Percentiles rank a stretch among this genome's conserved stretches.
Conservation (phyloP, 2,329 filamentous ascomycete genomes). For the Epichloe typhina region DNA sequence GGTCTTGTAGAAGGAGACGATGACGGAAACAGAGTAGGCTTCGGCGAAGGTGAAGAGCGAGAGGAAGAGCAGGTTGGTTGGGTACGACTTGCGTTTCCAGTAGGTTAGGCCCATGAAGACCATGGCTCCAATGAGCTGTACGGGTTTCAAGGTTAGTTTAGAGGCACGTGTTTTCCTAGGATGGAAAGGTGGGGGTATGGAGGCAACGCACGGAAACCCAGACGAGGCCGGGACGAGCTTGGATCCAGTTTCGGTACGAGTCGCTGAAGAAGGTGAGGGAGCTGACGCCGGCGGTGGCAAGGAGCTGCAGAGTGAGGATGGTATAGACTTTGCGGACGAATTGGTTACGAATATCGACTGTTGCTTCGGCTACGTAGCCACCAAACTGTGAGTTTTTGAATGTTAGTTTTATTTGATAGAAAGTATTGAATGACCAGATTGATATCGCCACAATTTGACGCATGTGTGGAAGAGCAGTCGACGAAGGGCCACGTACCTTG, state of each 20-base stretch:
- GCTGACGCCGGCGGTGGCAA: conserved; percentile 71
- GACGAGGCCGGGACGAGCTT: conserved; percentile 70
- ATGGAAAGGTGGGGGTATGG: neutral
- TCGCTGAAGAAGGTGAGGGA: conserved; percentile 73
- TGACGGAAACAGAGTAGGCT: conserved; percentile 84
- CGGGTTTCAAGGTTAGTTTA: neutral
- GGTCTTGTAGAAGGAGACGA: conserved; percentile 80
- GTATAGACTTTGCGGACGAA: conserved; percentile 97
- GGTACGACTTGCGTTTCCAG: conserved; percentile 94
- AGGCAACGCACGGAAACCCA: conserved; percentile 54
- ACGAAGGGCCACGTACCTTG: conserved; percentile 45
- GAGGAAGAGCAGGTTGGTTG: conserved; percentile 88
- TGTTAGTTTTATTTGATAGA: neutral
- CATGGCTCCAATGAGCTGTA: conserved; percentile 62
- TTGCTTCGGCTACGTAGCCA: conserved; percentile 83
- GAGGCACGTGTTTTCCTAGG: neutral
- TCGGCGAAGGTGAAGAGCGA: conserved; percentile 80
- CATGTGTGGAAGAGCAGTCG: neutral
- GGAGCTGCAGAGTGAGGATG: conserved; percentile 88
- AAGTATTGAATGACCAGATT: neutral
- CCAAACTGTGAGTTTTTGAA: conserved; percentile 50
- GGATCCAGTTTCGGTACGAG: conserved; percentile 76
- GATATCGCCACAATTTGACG: neutral
- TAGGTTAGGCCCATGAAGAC: conserved; percentile 77
- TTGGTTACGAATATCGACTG: conserved; percentile 89